These are phyloP conservation scores for Candida verbasci DNA, from an alignment of 805 yeast species.

Conservation along the genomic window DNA sequence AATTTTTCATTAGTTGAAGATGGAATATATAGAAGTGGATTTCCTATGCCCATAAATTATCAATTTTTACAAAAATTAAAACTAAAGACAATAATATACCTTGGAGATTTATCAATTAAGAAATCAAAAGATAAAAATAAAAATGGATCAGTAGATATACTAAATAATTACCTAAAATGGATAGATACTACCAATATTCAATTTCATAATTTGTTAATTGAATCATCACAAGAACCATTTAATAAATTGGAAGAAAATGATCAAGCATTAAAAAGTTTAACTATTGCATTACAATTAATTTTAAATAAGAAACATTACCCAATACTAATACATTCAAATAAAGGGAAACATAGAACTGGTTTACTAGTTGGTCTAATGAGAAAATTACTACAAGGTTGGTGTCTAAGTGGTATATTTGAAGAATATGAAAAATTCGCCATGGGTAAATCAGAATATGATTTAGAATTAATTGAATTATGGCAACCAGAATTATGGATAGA, in stretches of 20 bases:
- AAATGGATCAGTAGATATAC: conserved; percentile 50
- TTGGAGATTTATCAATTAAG: conserved; percentile 54
- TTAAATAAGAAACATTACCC: conserved; percentile 74
- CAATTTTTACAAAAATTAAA: conserved; percentile 69
- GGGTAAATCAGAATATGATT: conserved; percentile 89
- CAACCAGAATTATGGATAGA: conserved; percentile 55
- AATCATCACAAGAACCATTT: conserved; percentile 73
- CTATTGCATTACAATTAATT: conserved; percentile 52
- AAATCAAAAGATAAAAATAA: conserved; percentile 17
- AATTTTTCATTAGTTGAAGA: conserved; percentile 88
- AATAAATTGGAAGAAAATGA: conserved; percentile 46
- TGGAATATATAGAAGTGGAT: conserved; percentile 85
- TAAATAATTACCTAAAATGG: conserved; percentile 66
- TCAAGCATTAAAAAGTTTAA: conserved; percentile 44
- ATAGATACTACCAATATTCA: conserved; percentile 47
- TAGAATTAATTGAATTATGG: conserved; percentile 85
- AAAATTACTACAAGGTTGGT: conserved; percentile 87
- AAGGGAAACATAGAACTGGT: conserved; percentile 96
- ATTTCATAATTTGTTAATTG: conserved; percentile 60
- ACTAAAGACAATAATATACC: conserved; percentile 74
- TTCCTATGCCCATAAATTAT: conserved; percentile 84
- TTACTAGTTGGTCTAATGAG: conserved; percentile 89
- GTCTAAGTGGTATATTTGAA: conserved; percentile 86
- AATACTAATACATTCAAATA: conserved; percentile 83
- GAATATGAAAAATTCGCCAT: conserved; percentile 91